phyloP scores from a whole-genome alignment of 306 rosid species.

The Trifolium fragiferum region DNA sequence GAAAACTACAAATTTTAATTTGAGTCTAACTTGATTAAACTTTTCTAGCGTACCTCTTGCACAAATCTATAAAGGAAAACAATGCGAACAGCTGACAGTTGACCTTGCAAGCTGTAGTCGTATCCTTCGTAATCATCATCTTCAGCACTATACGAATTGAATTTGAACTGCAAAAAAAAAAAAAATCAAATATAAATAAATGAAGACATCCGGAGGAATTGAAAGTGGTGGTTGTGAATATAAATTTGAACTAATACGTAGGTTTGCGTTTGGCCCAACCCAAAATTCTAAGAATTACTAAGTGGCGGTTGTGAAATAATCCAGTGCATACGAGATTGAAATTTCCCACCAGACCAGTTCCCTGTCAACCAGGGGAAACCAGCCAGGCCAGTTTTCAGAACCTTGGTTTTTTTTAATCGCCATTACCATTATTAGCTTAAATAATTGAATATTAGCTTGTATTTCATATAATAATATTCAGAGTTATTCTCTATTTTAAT shows the following conservation, averaged over 20 bases:
- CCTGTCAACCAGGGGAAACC: too few relatives aligned
- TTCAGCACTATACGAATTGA: constrained; percentile 78
- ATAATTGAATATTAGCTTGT: neutral
- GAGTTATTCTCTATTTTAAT: neutral
- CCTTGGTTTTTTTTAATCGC: too few relatives aligned
- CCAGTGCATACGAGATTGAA: too few relatives aligned
- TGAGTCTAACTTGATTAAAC: constrained; percentile 28
- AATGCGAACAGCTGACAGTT: constrained; percentile 96
- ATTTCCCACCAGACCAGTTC: too few relatives aligned
- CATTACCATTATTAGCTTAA: neutral
- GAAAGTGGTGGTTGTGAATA: too few relatives aligned
- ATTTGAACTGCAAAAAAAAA: constrained; percentile 86
- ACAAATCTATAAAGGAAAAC: constrained; percentile 94
- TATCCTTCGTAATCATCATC: constrained; percentile 95
- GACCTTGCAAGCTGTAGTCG: constrained; percentile 85
- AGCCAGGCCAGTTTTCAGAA: too few relatives aligned
- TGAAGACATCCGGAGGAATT: neutral
- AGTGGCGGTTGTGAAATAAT: too few relatives aligned
- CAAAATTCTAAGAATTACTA: too few relatives aligned
- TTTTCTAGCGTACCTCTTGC: constrained; percentile 77
- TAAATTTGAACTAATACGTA: too few relatives aligned
- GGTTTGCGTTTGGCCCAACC: too few relatives aligned
- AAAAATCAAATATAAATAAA: constrained; percentile 19
- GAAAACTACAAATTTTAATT: constrained; percentile 26
- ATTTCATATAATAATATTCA: neutral